phyloP scores from a whole-genome alignment of 495 filamentous ascomycete species.

The Hypoxylon fragiforme region DNA sequence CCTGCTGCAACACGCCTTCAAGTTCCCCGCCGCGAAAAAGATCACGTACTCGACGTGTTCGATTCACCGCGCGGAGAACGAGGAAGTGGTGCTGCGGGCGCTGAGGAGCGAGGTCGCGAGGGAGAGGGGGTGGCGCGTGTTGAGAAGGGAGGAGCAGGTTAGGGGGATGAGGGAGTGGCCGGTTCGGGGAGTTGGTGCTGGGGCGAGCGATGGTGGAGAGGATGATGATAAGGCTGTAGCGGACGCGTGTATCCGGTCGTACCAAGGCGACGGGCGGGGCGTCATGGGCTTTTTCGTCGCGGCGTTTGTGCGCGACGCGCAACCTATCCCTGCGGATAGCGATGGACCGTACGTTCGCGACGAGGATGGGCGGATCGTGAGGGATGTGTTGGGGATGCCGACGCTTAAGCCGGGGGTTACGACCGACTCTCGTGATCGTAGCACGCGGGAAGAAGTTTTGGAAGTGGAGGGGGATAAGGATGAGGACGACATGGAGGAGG shows the following conservation, averaged over 20 bases:
- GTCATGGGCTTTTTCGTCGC: constrained; percentile 52
- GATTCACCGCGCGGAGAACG: constrained; percentile 82
- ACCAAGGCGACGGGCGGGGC: constrained; percentile 77
- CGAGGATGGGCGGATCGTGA: constrained; percentile 41
- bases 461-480: constrained; percentile 29
- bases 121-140: constrained; percentile 72
- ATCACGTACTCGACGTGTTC: constrained; percentile 96
- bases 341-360: constrained; percentile 45
- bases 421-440: background rate
- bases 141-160: constrained; percentile 70
- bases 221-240: no score
- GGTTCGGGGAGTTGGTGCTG: constrained; percentile 68
- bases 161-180: constrained; percentile 71
- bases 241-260: constrained; percentile 81
- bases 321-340: constrained; percentile 6
- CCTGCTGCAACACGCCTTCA: constrained; percentile 79
- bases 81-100: constrained; percentile 74
- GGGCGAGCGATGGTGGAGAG: no score
- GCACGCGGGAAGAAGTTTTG: constrained; percentile 8
- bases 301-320: constrained; percentile 42
- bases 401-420: constrained; percentile 39
- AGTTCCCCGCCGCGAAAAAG: constrained; percentile 73
- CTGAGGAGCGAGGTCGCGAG: constrained; percentile 66
- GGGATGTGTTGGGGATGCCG: constrained; percentile 45
- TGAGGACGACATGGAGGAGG: constrained; percentile 30